Evolutionary conservation across 306 rosid genomes (phyloP).

Genomic region (Castanea mollissima): DNA sequence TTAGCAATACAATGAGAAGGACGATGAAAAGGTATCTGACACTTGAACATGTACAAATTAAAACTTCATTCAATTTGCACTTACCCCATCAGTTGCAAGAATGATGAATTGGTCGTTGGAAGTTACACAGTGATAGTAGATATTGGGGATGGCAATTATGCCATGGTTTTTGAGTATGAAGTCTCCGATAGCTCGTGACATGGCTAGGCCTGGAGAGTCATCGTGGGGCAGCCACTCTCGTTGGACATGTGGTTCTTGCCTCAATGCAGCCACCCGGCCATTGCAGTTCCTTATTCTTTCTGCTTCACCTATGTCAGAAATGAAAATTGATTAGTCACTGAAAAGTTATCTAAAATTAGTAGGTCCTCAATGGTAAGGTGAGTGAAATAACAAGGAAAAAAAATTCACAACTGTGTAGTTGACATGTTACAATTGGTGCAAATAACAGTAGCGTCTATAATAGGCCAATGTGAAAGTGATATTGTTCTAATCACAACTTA

Average conservation of each 20-base stretch:
- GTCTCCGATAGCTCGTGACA: slow-evolving; percentile 85
- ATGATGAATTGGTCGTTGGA: slow-evolving; percentile 53
- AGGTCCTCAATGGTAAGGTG: not conserved
- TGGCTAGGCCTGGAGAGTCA: slow-evolving; percentile 68
- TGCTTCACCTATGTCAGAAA: slow-evolving; percentile 45
- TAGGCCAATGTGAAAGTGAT: too few species aligned
- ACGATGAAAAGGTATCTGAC: slow-evolving; percentile 26
- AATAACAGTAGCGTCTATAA: too few species aligned
- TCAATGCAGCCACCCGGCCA: slow-evolving; percentile 55
- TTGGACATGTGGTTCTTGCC: slow-evolving; percentile 59
- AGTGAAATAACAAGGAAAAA: not conserved
- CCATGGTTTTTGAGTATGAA: slow-evolving; percentile 66
- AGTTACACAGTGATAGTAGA: slow-evolving; percentile 43
- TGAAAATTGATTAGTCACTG: not conserved
- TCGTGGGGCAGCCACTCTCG: slow-evolving; percentile 61
- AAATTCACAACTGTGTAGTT: too few species aligned
- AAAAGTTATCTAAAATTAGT: not conserved
- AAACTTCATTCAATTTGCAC: not conserved
- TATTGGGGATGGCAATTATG: slow-evolving; percentile 56
- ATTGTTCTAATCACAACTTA: too few species aligned
- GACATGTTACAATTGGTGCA: too few species aligned
- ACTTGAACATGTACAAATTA: slow-evolving; percentile 27
- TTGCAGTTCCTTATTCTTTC: slow-evolving; percentile 56
- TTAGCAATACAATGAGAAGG: not conserved
- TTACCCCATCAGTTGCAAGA: slow-evolving; percentile 46